A percentile compares a stretch with the other conserved stretches of the same genome.
These are phyloP conservation scores for Populus pruinosa DNA, from an alignment of 345 rosid species.

Conservation along the genomic window DNA sequence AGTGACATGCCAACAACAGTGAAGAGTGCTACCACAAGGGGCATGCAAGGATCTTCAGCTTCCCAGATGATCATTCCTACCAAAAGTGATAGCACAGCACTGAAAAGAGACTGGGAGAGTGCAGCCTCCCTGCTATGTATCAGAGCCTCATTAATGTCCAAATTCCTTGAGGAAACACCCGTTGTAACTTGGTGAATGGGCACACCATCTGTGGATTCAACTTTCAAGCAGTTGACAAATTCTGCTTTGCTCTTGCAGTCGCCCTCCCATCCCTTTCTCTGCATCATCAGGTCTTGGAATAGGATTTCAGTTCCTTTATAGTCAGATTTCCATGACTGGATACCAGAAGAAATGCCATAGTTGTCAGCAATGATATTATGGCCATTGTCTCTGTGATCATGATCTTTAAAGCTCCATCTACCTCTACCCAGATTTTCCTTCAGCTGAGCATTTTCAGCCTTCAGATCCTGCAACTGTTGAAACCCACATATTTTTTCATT, in stretches of 20 bases:
- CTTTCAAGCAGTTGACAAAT: conserved; percentile 1
- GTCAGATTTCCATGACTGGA: conserved; percentile 16
- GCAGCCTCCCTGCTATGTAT: conserved; percentile 47
- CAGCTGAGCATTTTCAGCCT: conserved; percentile 50
- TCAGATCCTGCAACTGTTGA: conserved; percentile 50
- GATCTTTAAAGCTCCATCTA: conserved; percentile 27
- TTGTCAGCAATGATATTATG: conserved; percentile 22
- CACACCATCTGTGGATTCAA: conserved; percentile 20
- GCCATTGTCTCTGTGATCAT: conserved; percentile 11
- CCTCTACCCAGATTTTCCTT: conserved; percentile 42
- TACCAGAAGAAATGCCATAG: conserved; percentile 10
- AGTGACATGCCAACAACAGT: conserved; percentile 70
- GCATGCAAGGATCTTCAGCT: conserved; percentile 64
- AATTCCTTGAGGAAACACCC: conserved; percentile 17
- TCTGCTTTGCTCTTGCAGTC: conserved; percentile 23
- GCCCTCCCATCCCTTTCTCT: conserved; percentile 22
- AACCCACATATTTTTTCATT: not conserved
- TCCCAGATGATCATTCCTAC: conserved; percentile 65
- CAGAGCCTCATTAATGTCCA: conserved; percentile 21
- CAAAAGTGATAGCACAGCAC: conserved; percentile 53
- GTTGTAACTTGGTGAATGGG: conserved; percentile 29
- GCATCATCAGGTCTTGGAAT: conserved; percentile 13
- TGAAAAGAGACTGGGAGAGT: conserved; percentile 53
- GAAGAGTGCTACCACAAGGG: conserved; percentile 74
- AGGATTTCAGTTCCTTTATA: conserved; percentile 18